Evolutionary conservation across 1,139 yeast species (phyloP).

Genomic region (Taphrina populina): DNA sequence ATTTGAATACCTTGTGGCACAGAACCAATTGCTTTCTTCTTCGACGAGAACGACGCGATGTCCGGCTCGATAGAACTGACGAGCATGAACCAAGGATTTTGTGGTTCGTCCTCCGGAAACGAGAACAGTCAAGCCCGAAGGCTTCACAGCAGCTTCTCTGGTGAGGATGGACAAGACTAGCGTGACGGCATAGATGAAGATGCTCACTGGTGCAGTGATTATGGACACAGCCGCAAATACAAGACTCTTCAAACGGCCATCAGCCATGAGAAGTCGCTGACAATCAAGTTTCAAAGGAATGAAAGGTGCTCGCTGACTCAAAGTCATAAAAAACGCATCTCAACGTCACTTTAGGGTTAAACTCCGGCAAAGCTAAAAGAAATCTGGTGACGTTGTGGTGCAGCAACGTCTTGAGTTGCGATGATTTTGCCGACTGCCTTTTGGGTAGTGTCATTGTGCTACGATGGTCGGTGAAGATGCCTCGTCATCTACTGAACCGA

Average conservation of each 20-base stretch:
- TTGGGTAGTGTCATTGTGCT: too few relatives aligned
- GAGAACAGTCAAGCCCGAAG: constrained; percentile 12
- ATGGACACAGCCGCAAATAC: constrained; percentile 8
- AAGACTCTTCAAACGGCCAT: constrained; percentile 15
- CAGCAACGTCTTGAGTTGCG: too few relatives aligned
- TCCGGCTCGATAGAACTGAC: constrained; percentile 19
- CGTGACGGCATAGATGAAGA: constrained; percentile 9
- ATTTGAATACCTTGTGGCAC: constrained; percentile 16
- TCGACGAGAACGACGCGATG: constrained; percentile 20
- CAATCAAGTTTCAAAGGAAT: too few relatives aligned
- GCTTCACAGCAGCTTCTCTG: background rate
- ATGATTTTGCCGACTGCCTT: too few relatives aligned
- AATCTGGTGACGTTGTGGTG: too few relatives aligned
- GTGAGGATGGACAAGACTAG: constrained; percentile 8
- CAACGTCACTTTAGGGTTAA: too few relatives aligned
- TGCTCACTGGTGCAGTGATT: constrained; percentile 9
- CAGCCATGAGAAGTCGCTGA: too few relatives aligned
- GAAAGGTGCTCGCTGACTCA: too few relatives aligned
- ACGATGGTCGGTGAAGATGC: too few relatives aligned
- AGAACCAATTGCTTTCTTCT: constrained; percentile 13
- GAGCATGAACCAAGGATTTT: constrained; percentile 17
- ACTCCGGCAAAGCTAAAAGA: too few relatives aligned
- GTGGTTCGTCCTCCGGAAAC: constrained; percentile 26
- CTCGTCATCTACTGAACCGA: too few relatives aligned
- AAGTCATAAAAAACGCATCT: too few relatives aligned